These are phyloP conservation scores for Phaeomoniella chlamydospora DNA, from an alignment of 2,329 filamentous ascomycete species.

Conservation along the genomic window DNA sequence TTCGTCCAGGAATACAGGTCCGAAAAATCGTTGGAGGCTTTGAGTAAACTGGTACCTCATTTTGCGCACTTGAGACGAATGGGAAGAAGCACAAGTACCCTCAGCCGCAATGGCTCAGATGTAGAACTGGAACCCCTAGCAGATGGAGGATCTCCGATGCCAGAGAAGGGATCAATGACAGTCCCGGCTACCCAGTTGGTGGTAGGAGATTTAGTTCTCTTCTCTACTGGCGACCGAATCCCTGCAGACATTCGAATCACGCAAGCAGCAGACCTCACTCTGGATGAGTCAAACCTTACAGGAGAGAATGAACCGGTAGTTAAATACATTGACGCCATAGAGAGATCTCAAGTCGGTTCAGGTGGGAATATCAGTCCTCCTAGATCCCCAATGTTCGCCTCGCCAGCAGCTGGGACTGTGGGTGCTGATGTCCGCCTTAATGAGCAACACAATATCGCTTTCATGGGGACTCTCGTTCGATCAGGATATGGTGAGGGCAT, in stretches of 20 bases:
- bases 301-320: constrained; percentile 89
- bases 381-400: constrained; percentile 43
- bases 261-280: constrained; percentile 73
- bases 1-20: constrained; percentile 97
- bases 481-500: constrained; percentile 92
- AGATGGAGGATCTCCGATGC: constrained; percentile 33
- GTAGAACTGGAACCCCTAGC: constrained; percentile 35
- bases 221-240: constrained; percentile 90
- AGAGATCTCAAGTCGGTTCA: constrained; percentile 18
- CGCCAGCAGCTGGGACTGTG: constrained; percentile 42
- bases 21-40: constrained; percentile 89
- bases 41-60: constrained; percentile 88
- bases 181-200: constrained; percentile 80
- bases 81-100: neutral
- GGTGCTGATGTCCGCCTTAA: constrained; percentile 54
- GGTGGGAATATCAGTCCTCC: constrained; percentile 20
- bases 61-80: constrained; percentile 80
- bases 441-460: constrained; percentile 80
- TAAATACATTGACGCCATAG: constrained; percentile 53
- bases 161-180: constrained; percentile 64
- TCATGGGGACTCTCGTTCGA: constrained; percentile 93
- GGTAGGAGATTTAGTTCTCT: constrained; percentile 81
- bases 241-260: constrained; percentile 93
- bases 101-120: constrained; percentile 16
- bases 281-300: constrained; percentile 93